Evolutionary conservation across 108 stramenopile species (phyloP), one percentile per base, ranked within the genome.

Genomic region (Nitzschia sp.): DNA sequence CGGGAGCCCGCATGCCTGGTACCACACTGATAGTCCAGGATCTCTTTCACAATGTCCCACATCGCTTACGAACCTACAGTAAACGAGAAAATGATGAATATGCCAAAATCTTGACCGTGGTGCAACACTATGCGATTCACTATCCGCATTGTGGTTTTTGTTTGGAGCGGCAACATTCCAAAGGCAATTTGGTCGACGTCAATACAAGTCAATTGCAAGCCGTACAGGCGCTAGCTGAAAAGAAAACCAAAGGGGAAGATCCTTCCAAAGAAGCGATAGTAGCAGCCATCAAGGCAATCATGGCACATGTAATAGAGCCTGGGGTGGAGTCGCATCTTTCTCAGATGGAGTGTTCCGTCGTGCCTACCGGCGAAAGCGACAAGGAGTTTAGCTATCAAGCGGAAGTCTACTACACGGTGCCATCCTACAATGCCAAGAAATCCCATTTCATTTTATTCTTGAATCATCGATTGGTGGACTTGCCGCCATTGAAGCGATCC

Each of bases 1-100:
- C 98, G 23, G 80, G 81, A 31, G 99, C 99, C 11, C 95, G 98
- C 23, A 83, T 61, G 15, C 71, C 76, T 27, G 99, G 99, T 32
- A 99, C 98, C 1, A 92, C 83, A 3, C 88, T 99, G 9, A 77
- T 77, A n/a, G 94, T 96, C 18, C 86, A 97, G 46, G 98, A 99
- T 70, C 78, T 99, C 35, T 99, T 98, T 79, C 90, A 97, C 84
- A 98, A 98, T 71, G 75, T 99, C 29, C 97, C 93, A 19, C 91
- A 95, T 47, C 79, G 99, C 25, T 66, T 79, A 26, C 61, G 82
- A 28, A 88, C 95, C 31, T 81, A 96, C 67, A 71, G 71, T 47
- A 85, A 77, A 49, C 84, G 82, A 55, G 70, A 75, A 34, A 49
- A 67, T n/a, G 98, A 99, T 30, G 97, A 98, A 69, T 98, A 98